phyloP scores from a whole-genome alignment of 2,329 filamentous ascomycete genomes.

The Lachnellula cervina region DNA sequence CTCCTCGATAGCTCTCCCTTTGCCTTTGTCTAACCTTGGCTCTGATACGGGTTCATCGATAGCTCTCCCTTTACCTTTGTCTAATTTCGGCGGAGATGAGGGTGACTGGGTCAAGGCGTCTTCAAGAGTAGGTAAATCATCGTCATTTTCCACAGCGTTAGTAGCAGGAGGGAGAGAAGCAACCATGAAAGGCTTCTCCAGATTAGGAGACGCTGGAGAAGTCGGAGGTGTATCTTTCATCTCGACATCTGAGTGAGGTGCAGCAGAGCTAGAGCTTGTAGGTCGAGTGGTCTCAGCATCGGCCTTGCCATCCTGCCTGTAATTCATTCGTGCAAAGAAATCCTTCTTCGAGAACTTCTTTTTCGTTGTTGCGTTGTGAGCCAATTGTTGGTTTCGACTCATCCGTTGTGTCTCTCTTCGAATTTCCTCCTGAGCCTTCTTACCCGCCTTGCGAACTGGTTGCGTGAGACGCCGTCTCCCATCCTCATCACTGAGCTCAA shows the following conservation, averaged over 20 bases:
- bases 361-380: slow-evolving; percentile 83
- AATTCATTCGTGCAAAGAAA: slow-evolving; percentile 81
- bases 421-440: slow-evolving; percentile 93
- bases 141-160: slow-evolving; percentile 2
- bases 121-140: slow-evolving; percentile 16
- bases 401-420: slow-evolving; percentile 89
- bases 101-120: slow-evolving; percentile 13
- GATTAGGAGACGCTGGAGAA: slow-evolving; percentile 48
- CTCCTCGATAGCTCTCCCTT: slow-evolving; percentile 49
- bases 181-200: slow-evolving; percentile 28
- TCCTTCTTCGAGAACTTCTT: slow-evolving; percentile 85
- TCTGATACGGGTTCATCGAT: too few species aligned
- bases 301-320: slow-evolving; percentile 41
- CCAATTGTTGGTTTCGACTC: slow-evolving; percentile 82
- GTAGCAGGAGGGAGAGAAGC: background rate
- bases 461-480: slow-evolving; percentile 65
- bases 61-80: slow-evolving; percentile 41
- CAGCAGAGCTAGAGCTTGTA: slow-evolving; percentile 49
- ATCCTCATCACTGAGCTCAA: slow-evolving; percentile 57
- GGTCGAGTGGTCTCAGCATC: slow-evolving; percentile 34
- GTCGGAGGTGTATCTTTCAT: slow-evolving; percentile 65
- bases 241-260: slow-evolving; percentile 46
- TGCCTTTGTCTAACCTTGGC: slow-evolving; percentile 27
- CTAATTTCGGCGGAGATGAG: slow-evolving; percentile 29
- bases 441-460: slow-evolving; percentile 81